Evolutionary conservation across 495 filamentous ascomycete species (phyloP).

Genomic region (Beverwykella pulmonaria): DNA sequence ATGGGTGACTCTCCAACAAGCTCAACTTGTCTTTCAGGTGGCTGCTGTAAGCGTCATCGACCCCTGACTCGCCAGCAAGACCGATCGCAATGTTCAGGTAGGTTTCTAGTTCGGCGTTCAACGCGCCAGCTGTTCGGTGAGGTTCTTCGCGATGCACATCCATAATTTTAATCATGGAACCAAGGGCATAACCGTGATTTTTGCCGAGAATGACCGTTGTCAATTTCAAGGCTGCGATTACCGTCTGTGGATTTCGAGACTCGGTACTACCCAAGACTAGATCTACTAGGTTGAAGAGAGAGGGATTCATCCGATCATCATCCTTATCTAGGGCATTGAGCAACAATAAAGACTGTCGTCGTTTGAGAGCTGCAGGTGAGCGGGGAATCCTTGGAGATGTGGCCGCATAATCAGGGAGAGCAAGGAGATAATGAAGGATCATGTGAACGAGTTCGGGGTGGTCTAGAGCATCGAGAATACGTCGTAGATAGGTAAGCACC

Average conservation of each 20-base stretch:
- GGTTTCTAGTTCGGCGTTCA: conserved; percentile 76
- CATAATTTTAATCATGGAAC: conserved; percentile 68
- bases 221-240: conserved; percentile 83
- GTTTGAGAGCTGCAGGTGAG: conserved; percentile 64
- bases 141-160: conserved; percentile 53
- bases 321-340: conserved; percentile 73
- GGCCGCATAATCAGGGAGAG: conserved; percentile 56
- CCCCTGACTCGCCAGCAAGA: conserved; percentile 69
- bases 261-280: conserved; percentile 82
- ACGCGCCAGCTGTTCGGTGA: conserved; percentile 72
- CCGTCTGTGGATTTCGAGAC: conserved; percentile 83
- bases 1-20: conserved; percentile 79
- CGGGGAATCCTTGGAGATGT: conserved; percentile 49
- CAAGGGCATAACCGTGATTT: conserved; percentile 82
- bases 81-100: conserved; percentile 71
- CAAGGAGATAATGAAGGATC: conserved; percentile 90
- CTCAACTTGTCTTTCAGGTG: conserved; percentile 78
- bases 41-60: conserved; percentile 79
- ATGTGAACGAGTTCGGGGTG: conserved; percentile 91
- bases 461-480: conserved; percentile 85
- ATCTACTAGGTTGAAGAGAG: conserved; percentile 90
- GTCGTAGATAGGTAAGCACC: conserved; percentile 88
- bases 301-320: conserved; percentile 72
- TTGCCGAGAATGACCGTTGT: conserved; percentile 80
- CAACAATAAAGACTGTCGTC: conserved; percentile 85